Base-by-base conservation (phyloP, 176 grass and related monocot species). In the Juncus effusus region DNA sequence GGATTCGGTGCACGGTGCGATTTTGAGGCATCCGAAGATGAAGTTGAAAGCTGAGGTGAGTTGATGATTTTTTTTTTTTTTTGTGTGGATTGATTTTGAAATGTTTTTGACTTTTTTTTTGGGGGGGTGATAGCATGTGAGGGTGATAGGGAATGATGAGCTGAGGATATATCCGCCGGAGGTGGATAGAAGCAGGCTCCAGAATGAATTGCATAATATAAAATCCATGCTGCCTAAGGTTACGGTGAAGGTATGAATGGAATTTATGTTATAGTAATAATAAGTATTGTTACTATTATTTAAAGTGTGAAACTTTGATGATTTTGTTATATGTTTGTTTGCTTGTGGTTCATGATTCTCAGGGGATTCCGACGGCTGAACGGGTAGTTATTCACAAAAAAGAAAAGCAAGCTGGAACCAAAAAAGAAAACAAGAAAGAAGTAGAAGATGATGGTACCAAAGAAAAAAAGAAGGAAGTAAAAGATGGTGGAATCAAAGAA, bases 1-100 rank as follows among this genome's bases (percentile, higher is more conserved):
- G 13, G 79, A 88, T 12, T 77, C 85, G 56, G 93, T 96, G 8
- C 71, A 87, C 42, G 63, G 79, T 9, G 85, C 93, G 63, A 96
- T 96, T 61, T 70, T 96, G 80, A 86, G 79, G 64, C 88, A 96
- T 89, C 77, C 77, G 70, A 96, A 89, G 78, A 70, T 91, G 6
- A 96, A 96, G 71, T 73, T 96, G 76, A 96, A 91, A 80, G 58
- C 77, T 54, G 87, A 91, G 93, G 93, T 91, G 72, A 60, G 42
- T 28, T 19, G 77, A 28, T 28, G 19, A 28, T 28, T 28, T 0
- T 28, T 28, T 28, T 28, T 28, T 28, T 28, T 28, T 28, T 28
- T 0, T 28, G 19, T 28, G 19, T 28, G 19, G 19, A 28, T 28
- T 28, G 19, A 28, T 28, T 28, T 28, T 28, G 19, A 28, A 28